A percentile compares a stretch with the other conserved stretches of the same genome.
Conservation (phyloP, 1,284 basidiomycete species). For the Earliella scabrosa region DNA sequence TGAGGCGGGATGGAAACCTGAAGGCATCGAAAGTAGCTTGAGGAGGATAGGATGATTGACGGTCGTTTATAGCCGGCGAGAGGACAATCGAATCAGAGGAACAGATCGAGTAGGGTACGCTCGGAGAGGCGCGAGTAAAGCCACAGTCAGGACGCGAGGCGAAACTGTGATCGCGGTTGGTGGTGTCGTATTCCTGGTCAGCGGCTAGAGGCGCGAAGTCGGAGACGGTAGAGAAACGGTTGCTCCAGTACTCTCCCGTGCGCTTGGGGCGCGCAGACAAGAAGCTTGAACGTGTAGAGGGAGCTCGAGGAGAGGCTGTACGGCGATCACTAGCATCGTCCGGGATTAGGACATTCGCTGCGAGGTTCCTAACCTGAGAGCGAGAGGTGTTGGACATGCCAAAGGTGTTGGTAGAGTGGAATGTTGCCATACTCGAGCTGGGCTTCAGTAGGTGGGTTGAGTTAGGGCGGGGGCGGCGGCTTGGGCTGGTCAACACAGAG, state of each 20-base stretch:
- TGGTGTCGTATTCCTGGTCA: too few species aligned
- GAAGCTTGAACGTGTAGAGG: conserved; percentile 1
- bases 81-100: conserved; percentile 17
- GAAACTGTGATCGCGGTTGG: conserved; percentile 5
- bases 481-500: conserved; percentile 6
- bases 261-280: conserved; percentile 10
- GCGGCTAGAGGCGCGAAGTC: conserved; percentile 24
- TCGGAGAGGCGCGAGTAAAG: conserved; percentile 2
- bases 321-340: conserved; percentile 17
- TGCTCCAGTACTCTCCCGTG: conserved; percentile 19
- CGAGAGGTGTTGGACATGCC: conserved; percentile 11
- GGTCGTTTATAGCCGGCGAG: conserved; percentile 8
- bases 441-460: conserved; percentile 9
- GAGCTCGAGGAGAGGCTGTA: background rate
- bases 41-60: conserved; percentile 1
- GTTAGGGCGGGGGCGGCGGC: background rate
- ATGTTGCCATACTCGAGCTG: conserved; percentile 22
- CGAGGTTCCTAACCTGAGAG: background rate
- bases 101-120: conserved; percentile 7
- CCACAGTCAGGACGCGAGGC: background rate
- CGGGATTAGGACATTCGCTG: background rate
- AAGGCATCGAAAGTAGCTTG: conserved; percentile 3
- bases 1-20: conserved; percentile 2
- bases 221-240: conserved; percentile 17
- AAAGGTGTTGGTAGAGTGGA: conserved; percentile 33